A percentile compares a stretch with the other conserved stretches of the same genome.
These are phyloP conservation scores for Acer campestre DNA, from an alignment of 345 rosid species.

Conservation along the genomic window DNA sequence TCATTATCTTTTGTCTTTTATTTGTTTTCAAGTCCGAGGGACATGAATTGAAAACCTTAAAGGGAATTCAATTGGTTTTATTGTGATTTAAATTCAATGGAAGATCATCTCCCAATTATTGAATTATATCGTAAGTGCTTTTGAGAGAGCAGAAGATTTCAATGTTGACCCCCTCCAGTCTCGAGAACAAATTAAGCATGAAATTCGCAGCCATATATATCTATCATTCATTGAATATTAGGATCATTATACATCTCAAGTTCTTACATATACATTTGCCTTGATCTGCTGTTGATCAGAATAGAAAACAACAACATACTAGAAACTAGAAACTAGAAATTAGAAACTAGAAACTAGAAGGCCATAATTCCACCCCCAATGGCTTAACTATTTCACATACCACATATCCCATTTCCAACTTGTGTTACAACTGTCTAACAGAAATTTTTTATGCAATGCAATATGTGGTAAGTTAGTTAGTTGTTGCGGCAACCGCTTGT, in stretches of 20 bases:
- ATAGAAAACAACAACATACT: slow-evolving; percentile 12
- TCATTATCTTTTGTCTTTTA: background rate
- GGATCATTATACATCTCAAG: slow-evolving; percentile 17
- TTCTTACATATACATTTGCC: slow-evolving; percentile 24
- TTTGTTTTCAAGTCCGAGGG: background rate
- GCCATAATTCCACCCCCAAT: slow-evolving; percentile 7
- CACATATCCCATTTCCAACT: slow-evolving; percentile 10
- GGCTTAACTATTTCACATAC: slow-evolving; percentile 19
- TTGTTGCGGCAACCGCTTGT: background rate
- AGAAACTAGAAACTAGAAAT: background rate
- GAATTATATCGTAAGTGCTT: background rate
- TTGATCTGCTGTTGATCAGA: slow-evolving; percentile 11
- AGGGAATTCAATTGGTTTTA: too few species aligned
- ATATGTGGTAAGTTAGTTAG: background rate
- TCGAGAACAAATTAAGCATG: background rate
- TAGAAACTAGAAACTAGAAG: background rate
- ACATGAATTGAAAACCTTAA: background rate
- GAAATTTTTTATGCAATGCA: slow-evolving; percentile 15
- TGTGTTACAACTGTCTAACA: slow-evolving; percentile 17
- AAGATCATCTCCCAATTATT: background rate
- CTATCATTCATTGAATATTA: background rate
- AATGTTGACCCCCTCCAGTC: too few species aligned
- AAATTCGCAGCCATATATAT: background rate
- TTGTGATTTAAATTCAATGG: too few species aligned
- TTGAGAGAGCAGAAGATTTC: too few species aligned